Evolutionary conservation across 176 grass and related monocot species (phyloP).

Genomic region (Thalia dealbata): DNA sequence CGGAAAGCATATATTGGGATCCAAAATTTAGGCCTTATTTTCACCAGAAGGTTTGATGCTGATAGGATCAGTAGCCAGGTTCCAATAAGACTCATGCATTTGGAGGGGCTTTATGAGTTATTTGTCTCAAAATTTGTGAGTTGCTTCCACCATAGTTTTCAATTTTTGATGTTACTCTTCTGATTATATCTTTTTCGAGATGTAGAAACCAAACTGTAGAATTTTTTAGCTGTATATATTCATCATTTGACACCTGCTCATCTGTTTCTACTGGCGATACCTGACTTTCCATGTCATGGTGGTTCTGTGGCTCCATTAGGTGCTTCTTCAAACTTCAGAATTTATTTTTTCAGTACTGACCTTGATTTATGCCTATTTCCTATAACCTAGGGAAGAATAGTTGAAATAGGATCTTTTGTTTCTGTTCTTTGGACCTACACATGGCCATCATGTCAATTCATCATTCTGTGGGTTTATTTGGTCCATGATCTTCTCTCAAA

Average conservation of each 20-base stretch:
- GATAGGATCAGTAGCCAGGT: constrained; percentile 94
- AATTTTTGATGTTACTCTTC: not conserved
- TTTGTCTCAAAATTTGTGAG: constrained; percentile 99
- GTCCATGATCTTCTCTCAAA: not conserved
- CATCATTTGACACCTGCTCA: too few relatives aligned
- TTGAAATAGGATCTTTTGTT: too few relatives aligned
- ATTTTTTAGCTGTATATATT: too few relatives aligned
- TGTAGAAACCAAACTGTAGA: too few relatives aligned
- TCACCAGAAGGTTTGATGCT: constrained; percentile 96
- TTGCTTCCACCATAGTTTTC: constrained; percentile 10
- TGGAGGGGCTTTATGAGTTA: constrained; percentile 93
- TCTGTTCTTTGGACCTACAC: not conserved
- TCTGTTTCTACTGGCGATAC: too few relatives aligned
- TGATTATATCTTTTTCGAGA: not conserved
- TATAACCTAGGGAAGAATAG: too few relatives aligned
- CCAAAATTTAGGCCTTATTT: constrained; percentile 84
- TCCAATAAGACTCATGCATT: constrained; percentile 83
- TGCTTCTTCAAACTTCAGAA: too few relatives aligned
- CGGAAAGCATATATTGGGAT: constrained; percentile 89
- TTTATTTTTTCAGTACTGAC: too few relatives aligned
- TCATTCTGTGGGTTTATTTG: not conserved
- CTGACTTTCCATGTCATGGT: too few relatives aligned
- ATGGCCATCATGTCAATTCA: not conserved
- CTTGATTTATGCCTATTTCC: too few relatives aligned
- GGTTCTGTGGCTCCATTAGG: too few relatives aligned